Evolutionary conservation across 768 basidiomycete species (phyloP), one percentile per base, ranked within the genome.

Genomic region (Naganishia vishniacii): DNA sequence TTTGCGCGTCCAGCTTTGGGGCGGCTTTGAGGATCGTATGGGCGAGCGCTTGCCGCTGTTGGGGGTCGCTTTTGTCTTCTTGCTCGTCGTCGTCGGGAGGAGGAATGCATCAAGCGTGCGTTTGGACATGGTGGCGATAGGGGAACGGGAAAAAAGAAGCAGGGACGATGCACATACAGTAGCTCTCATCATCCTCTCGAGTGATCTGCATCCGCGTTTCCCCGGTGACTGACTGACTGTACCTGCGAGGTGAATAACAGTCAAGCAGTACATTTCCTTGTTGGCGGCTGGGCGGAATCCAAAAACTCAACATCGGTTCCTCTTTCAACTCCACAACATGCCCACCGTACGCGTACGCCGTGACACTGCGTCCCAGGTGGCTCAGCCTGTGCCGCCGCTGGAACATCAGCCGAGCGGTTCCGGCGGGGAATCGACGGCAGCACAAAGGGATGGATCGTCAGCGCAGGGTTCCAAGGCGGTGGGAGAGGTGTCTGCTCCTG

Each of bases 101-200:
- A 63, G 51, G 41, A 63, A 63, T 11, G 48, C 40, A 25, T 63
- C 62, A 16, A 63, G 41, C 16, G 62, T 63, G 16, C 62, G 62
- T 46, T 63, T 63, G 0, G 62, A 53, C 62, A 63, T 63, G 61
- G 40, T 11, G n/a, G n/a, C n/a, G n/a, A n/a, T n/a, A n/a, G n/a
- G n/a, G n/a, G n/a, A n/a, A n/a, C n/a, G n/a, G n/a, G n/a, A n/a
- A n/a, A n/a, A n/a, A n/a, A n/a, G n/a, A n/a, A n/a, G n/a, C n/a
- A n/a, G n/a, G n/a, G n/a, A n/a, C n/a, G n/a, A n/a, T n/a, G n/a
- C n/a, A n/a, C n/a, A n/a, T n/a, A n/a, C n/a, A n/a, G n/a, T n/a
- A n/a, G n/a, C n/a, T n/a, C n/a, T n/a, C n/a, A n/a, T n/a, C n/a
- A n/a, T n/a, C n/a, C n/a, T n/a, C n/a, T n/a, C n/a, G n/a, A n/a